Evolutionary conservation across 2,329 filamentous ascomycete genomes (phyloP).

Genomic region (Aspergillus sergii): DNA sequence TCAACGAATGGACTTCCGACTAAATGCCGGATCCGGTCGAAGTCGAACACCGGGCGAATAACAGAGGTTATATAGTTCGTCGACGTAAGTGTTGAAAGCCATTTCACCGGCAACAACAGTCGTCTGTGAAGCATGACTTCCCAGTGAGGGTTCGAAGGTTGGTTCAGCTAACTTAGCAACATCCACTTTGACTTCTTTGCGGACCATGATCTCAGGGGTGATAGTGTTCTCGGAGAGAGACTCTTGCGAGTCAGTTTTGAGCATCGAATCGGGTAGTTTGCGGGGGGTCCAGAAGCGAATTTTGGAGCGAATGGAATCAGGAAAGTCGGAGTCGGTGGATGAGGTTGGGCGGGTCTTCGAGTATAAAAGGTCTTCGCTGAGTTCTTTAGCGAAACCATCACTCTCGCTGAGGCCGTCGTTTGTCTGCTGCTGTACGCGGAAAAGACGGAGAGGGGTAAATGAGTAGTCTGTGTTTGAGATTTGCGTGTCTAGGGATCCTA

Average conservation of each 20-base stretch:
- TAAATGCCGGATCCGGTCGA: slow-evolving; percentile 26
- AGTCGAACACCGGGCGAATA: slow-evolving; percentile 33
- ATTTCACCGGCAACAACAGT: slow-evolving; percentile 30
- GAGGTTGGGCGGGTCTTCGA: slow-evolving; percentile 32
- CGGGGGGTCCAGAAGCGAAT: slow-evolving; percentile 26
- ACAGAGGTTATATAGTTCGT: slow-evolving; percentile 47
- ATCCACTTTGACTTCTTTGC: slow-evolving; percentile 63
- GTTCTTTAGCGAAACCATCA: slow-evolving; percentile 61
- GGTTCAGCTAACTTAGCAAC: slow-evolving; percentile 34
- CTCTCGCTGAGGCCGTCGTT: slow-evolving; percentile 59
- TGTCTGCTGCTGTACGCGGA: slow-evolving; percentile 67
- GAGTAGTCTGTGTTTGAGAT: slow-evolving; percentile 55
- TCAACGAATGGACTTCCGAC: slow-evolving; percentile 2
- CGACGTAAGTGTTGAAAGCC: slow-evolving; percentile 47
- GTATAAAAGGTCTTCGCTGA: slow-evolving; percentile 63
- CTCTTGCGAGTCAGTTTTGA: slow-evolving; percentile 20
- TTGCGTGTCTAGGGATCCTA: slow-evolving; percentile 63
- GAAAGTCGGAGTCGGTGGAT: slow-evolving; percentile 26
- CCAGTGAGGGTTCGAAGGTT: slow-evolving; percentile 17
- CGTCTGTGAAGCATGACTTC: slow-evolving; percentile 25
- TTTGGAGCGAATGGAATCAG: slow-evolving; percentile 23
- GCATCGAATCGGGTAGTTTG: slow-evolving; percentile 6
- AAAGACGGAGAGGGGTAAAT: slow-evolving; percentile 66
- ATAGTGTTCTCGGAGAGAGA: slow-evolving; percentile 23
- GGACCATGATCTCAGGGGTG: slow-evolving; percentile 64